Percentiles rank a stretch among this genome's conserved stretches.
Conservation (phyloP, 805 yeast species). For the Millerago galiae region DNA sequence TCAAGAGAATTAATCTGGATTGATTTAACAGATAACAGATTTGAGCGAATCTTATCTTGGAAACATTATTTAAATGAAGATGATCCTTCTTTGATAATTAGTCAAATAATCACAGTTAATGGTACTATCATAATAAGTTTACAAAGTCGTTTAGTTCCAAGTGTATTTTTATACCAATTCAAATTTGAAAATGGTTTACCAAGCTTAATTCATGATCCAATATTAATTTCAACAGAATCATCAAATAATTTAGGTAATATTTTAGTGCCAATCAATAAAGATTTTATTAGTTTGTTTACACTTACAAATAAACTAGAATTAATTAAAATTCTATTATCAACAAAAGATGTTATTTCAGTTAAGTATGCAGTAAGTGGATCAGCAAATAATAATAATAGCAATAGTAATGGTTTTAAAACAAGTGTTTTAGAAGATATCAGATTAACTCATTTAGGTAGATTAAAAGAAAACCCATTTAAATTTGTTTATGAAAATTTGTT, state of each 20-base stretch:
- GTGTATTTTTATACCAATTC: slow-evolving; percentile 29
- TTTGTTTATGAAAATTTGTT: no score
- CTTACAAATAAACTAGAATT: slow-evolving; percentile 1
- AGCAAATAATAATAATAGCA: not conserved
- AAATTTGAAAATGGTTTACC: slow-evolving; percentile 30
- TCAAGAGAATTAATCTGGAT: slow-evolving; percentile 60
- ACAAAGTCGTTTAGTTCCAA: slow-evolving; percentile 28
- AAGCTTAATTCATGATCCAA: slow-evolving; percentile 32
- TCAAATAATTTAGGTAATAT: slow-evolving; percentile 1
- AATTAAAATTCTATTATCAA: slow-evolving; percentile 9
- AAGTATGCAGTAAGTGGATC: not conserved
- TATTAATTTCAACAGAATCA: slow-evolving; percentile 5
- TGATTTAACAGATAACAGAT: slow-evolving; percentile 23
- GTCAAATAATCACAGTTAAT: slow-evolving; percentile 21
- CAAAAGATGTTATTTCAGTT: not conserved
- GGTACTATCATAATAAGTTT: slow-evolving; percentile 19
- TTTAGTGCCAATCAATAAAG: slow-evolving; percentile 4
- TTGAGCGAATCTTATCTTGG: slow-evolving; percentile 60
- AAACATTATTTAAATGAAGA: slow-evolving; percentile 53
- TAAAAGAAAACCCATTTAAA: no score
- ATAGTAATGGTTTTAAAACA: no score
- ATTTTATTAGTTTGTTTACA: slow-evolving; percentile 1
- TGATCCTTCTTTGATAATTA: slow-evolving; percentile 48
- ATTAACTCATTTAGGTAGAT: no score
- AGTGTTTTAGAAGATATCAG: no score